Conservation (phyloP, 352 stramenopile species). For the Phytopythium chamaehyphon region DNA sequence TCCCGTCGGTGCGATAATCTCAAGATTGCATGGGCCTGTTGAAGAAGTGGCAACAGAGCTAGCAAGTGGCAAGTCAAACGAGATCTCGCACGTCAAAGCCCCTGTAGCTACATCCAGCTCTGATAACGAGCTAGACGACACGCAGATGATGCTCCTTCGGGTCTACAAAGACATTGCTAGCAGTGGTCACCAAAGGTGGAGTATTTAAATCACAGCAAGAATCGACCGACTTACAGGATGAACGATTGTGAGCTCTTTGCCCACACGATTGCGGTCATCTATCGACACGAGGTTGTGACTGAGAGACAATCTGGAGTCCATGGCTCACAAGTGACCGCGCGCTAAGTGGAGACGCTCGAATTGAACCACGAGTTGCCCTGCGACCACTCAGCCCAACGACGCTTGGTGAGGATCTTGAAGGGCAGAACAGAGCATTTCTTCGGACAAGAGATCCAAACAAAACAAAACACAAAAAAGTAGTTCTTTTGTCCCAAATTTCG, state of each 20-base stretch:
- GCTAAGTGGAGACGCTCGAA: too few relatives aligned
- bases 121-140: conserved; percentile 53
- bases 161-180: conserved; percentile 11
- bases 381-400: neutral
- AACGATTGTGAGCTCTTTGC: conserved; percentile 23
- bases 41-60: conserved; percentile 7
- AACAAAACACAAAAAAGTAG: too few relatives aligned
- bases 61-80: conserved; percentile 54
- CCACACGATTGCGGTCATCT: conserved; percentile 4
- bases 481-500: neutral
- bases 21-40: conserved; percentile 16
- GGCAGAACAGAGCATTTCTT: too few relatives aligned
- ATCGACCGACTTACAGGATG: conserved; percentile 15
- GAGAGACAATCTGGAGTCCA: conserved; percentile 1
- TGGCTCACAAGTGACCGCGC: neutral
- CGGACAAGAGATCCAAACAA: too few relatives aligned
- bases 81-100: conserved; percentile 47
- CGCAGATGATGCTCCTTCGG: conserved; percentile 39
- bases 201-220: neutral
- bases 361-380: too few relatives aligned
- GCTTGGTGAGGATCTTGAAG: neutral
- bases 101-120: conserved; percentile 60
- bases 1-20: conserved; percentile 46
- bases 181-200: neutral
- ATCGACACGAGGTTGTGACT: conserved; percentile 1